These are phyloP conservation scores for Yarrowia alimentaria DNA, from an alignment of 805 yeast species.

Conservation along the genomic window DNA sequence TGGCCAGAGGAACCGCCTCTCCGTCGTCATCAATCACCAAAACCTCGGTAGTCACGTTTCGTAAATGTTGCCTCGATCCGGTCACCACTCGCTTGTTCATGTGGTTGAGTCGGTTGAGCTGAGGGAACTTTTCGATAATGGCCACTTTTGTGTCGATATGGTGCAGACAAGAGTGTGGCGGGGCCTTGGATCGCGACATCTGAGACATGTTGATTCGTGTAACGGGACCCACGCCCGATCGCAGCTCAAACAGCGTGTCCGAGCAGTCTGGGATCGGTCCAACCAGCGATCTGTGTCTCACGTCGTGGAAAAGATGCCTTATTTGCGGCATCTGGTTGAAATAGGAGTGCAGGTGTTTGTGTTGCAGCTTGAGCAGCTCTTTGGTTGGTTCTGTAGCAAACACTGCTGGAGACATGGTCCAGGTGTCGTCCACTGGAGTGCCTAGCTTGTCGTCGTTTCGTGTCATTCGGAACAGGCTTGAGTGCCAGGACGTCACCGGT, in stretches of 20 bases:
- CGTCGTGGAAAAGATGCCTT: conserved; percentile 7
- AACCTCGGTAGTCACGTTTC: conserved; percentile 18
- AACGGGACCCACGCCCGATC: conserved; percentile 22
- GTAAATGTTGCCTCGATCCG: conserved; percentile 11
- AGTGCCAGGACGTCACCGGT: conserved; percentile 12
- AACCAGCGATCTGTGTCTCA: conserved; percentile 11
- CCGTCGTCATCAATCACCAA: conserved; percentile 15
- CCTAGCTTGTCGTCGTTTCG: conserved; percentile 2
- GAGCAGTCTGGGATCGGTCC: conserved; percentile 13
- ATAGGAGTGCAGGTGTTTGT: neutral
- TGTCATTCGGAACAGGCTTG: conserved; percentile 4
- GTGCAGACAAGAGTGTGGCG: conserved; percentile 19
- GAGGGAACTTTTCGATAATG: conserved; percentile 21
- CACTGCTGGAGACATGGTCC: conserved; percentile 23
- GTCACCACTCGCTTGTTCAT: conserved; percentile 22
- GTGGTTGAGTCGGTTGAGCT: conserved; percentile 24
- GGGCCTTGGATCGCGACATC: conserved; percentile 15
- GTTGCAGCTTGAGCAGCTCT: neutral
- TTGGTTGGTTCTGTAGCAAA: conserved; percentile 20
- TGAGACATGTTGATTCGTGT: conserved; percentile 20
- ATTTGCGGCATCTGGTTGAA: conserved; percentile 10
- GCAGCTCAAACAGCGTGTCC: conserved; percentile 19
- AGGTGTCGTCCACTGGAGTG: conserved; percentile 11
- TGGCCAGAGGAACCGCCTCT: conserved; percentile 6
- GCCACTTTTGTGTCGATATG: conserved; percentile 21